These are phyloP conservation scores for Haplosporangium gracile DNA, from an alignment of 192 early-diverging fungal species.

Conservation along the genomic window DNA sequence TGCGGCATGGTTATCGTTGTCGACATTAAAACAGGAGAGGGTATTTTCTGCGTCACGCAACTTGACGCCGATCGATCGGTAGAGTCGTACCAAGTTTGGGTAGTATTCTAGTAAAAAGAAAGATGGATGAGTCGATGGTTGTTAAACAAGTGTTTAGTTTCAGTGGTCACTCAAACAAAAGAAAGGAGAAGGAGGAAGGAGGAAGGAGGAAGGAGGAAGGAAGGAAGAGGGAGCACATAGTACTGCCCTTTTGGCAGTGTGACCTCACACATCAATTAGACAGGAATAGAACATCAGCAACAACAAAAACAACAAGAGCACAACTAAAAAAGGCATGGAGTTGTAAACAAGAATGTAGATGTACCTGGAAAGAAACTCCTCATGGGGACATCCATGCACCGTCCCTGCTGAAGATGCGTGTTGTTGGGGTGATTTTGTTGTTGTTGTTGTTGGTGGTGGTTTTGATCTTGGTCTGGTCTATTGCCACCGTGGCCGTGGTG, in stretches of 20 bases:
- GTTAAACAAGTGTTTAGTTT: not conserved
- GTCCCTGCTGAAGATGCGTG: not conserved
- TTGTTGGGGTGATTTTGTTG: constrained; percentile 16
- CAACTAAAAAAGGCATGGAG: not conserved
- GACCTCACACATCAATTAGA: constrained; percentile 1
- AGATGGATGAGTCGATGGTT: not conserved
- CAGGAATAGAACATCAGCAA: constrained; percentile 8
- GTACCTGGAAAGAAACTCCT: constrained; percentile 42
- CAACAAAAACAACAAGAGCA: not conserved
- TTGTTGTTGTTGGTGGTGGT: too few relatives aligned
- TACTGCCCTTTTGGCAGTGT: not conserved
- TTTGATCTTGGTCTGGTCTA: not conserved
- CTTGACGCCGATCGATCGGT: constrained; percentile 42
- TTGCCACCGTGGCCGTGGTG: not conserved
- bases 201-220: not conserved
- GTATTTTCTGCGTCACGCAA: constrained; percentile 50
- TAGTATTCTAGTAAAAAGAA: constrained; percentile 29
- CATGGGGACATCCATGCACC: constrained; percentile 33
- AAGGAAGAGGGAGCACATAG: not conserved
- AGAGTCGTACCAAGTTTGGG: constrained; percentile 35
- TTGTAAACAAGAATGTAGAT: not conserved
- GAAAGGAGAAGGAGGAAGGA: not conserved
- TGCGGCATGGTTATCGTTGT: not conserved
- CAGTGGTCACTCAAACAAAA: not conserved
- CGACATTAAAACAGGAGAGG: constrained; percentile 36